Base-by-base conservation (phyloP, 2,329 filamentous ascomycete genomes). In the Aspergillus melleus region DNA sequence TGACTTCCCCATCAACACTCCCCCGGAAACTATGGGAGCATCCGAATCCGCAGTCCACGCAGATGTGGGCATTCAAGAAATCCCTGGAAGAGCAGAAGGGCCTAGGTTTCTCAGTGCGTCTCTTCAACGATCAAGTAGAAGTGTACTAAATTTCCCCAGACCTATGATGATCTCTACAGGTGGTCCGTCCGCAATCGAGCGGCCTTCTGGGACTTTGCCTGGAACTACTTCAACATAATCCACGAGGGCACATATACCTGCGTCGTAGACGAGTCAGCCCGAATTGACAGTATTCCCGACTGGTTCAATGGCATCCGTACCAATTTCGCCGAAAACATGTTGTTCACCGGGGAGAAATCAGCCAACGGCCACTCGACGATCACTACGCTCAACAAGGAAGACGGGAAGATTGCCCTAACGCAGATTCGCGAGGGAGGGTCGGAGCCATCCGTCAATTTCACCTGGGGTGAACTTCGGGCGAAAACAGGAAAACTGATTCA, bases 291-390 rank as follows among this genome's bases (percentile, higher is more conserved):
- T 16, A 82, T 94, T 5, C 91, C 91, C 0, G 77, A 80, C 46
- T 96, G 91, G 91, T 96, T 95, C 73, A 78, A 86, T 1, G 91
- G 91, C 30, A 82, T 92, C 1, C 77, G 80, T 5, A 74, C 95
- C 66, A 96, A 92, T 69, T 94, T 88, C 71, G 88, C 90, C 5
- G 91, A 96, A 77, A 96, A 95, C 70, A 76, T 92, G 26, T 84
- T 96, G 26, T 93, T 85, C 77, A 83, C 83, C 1, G 77, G 79
- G 14, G 49, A 53, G 6, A 56, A n/a, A 55, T 72, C 73, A 3
- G 70, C 75, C 2, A 68, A 76, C 0, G 72, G 76, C n/a, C 69
- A 80, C 10, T 73, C 78, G 0, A 81, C 78, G 2, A 70, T 79
- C 24, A 78, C 80, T 8, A 90, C 79, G 0, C 65, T 72, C 4